phyloP scores from a whole-genome alignment of 2,329 filamentous ascomycete genomes.

The Coniochaeta sp. region DNA sequence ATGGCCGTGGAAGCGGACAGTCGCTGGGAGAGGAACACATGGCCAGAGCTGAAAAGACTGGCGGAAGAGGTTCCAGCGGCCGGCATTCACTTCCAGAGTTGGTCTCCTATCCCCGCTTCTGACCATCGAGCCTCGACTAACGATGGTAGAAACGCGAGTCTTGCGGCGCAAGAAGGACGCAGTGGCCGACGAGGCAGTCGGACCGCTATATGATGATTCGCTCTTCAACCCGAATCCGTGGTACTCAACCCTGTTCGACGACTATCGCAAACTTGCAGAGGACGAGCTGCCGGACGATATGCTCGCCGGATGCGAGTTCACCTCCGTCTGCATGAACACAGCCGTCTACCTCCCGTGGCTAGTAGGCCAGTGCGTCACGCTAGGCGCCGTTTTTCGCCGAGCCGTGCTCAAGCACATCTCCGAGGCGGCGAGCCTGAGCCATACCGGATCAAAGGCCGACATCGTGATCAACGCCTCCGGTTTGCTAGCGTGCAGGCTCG shows the following conservation, averaged over 20 bases:
- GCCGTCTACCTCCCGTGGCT: conserved; percentile 84
- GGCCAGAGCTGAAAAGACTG: conserved; percentile 53
- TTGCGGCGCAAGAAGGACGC: conserved; percentile 57
- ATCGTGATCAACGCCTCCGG: conserved; percentile 83
- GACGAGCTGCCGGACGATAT: conserved; percentile 54
- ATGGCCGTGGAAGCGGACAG: conserved; percentile 35
- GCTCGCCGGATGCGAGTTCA: conserved; percentile 69
- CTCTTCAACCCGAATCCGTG: conserved; percentile 62
- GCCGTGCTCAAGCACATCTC: conserved; percentile 60
- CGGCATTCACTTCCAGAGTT: conserved; percentile 69
- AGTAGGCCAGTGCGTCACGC: conserved; percentile 66
- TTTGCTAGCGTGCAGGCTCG: conserved; percentile 64
- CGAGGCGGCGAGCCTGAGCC: conserved; percentile 57
- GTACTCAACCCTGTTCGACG: conserved; percentile 64
- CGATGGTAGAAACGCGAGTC: conserved; percentile 33
- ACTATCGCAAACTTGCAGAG: conserved; percentile 56
- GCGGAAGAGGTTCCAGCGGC: conserved; percentile 63
- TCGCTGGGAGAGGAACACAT: conserved; percentile 57
- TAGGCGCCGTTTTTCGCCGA: conserved; percentile 62
- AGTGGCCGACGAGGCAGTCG: conserved; percentile 11
- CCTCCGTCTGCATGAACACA: conserved; percentile 86
- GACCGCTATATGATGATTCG: conserved; percentile 46
- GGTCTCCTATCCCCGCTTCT: conserved; percentile 17
- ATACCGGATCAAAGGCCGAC: conserved; percentile 47
- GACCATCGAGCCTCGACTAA: background rate